Conservation (phyloP, 179 eudicot species). For the Sideroxylon spinosum region DNA sequence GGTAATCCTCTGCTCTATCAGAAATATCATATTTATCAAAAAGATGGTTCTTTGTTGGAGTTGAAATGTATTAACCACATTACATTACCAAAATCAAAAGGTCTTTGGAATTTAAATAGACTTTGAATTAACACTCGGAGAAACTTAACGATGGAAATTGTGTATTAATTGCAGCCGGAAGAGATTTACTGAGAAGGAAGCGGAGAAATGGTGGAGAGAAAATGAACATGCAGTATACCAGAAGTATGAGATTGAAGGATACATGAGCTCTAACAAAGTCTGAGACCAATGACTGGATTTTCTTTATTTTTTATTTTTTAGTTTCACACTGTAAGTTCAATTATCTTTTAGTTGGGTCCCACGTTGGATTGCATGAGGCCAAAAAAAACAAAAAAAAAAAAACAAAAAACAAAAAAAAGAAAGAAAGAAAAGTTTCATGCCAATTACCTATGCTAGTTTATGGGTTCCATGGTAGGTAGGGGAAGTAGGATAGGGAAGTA, state of each 20-base stretch:
- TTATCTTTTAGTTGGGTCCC: not conserved
- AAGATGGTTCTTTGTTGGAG: too few relatives aligned
- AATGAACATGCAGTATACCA: conserved; percentile 51
- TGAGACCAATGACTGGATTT: not conserved
- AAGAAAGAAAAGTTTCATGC: not conserved
- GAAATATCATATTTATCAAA: not conserved
- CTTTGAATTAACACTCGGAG: too few relatives aligned
- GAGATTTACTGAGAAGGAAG: conserved; percentile 64
- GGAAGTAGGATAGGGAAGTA: not conserved
- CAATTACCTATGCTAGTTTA: not conserved
- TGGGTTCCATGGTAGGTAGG: not conserved
- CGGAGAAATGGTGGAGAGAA: conserved; percentile 73
- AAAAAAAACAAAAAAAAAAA: not conserved
- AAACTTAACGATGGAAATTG: conserved; percentile 5
- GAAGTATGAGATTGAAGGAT: conserved; percentile 35
- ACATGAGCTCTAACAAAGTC: conserved; percentile 12
- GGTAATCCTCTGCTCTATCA: conserved; percentile 35
- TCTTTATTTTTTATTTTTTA: not conserved
- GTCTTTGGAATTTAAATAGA: not conserved
- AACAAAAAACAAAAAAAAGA: not conserved
- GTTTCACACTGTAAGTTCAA: not conserved
- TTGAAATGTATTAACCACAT: too few relatives aligned
- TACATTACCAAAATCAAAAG: too few relatives aligned
- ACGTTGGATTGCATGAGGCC: too few relatives aligned
- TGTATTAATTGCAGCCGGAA: conserved; percentile 49